Conservation (phyloP, 1,139 yeast genomes). For the Saccharomyces hybrid region DNA sequence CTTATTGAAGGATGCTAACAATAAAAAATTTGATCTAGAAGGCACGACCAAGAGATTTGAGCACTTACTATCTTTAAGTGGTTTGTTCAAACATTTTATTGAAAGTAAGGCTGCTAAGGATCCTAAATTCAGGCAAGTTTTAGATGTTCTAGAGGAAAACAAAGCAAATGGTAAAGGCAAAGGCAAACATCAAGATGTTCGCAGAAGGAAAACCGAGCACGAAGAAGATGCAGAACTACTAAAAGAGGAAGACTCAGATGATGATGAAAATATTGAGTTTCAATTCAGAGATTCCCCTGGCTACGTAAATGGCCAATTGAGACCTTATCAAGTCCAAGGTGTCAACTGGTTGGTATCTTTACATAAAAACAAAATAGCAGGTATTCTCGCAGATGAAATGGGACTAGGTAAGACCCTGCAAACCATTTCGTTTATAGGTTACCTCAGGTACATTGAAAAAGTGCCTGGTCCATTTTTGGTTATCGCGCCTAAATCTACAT, state of each 20-base stretch:
- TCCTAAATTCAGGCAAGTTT: conserved; percentile 51
- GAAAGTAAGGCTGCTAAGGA: conserved; percentile 75
- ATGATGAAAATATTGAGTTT: conserved; percentile 29
- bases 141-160: conserved; percentile 45
- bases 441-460: conserved; percentile 65
- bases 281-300: conserved; percentile 48
- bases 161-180: conserved; percentile 22
- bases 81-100: conserved; percentile 80
- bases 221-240: conserved; percentile 89
- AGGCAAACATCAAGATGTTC: conserved; percentile 26
- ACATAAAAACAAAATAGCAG: conserved; percentile 74
- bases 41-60: conserved; percentile 77
- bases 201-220: conserved; percentile 67
- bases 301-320: conserved; percentile 57
- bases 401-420: conserved; percentile 94
- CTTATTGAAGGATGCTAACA: conserved; percentile 45
- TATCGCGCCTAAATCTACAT: conserved; percentile 89
- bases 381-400: conserved; percentile 97
- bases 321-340: conserved; percentile 87
- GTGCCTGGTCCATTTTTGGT: conserved; percentile 89
- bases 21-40: conserved; percentile 45
- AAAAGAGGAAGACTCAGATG: conserved; percentile 61
- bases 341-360: conserved; percentile 83
- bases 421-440: conserved; percentile 85
- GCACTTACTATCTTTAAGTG: conserved; percentile 75